Base-by-base conservation (phyloP, 1,284 basidiomycete species). In the Puccinia horiana region DNA sequence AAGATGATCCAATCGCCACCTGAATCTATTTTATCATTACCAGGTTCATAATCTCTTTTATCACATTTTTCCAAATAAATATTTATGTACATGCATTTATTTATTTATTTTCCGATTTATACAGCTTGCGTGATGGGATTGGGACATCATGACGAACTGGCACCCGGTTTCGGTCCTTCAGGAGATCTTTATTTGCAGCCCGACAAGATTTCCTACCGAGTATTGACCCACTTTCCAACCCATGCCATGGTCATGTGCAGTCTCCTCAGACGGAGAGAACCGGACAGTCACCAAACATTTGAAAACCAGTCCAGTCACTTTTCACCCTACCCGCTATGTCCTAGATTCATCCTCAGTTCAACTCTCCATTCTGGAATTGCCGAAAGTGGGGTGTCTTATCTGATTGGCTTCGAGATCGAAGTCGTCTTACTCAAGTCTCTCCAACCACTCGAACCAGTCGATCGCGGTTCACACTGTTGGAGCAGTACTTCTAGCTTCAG, bases 151-250 rank as follows among this genome's bases (percentile, higher is more conserved):
- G 70, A 81, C 44, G 78, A 81, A 47, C 26, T 81, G 20, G 67
- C 78, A 1, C 78, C 78, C 44, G 78, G 78, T 14, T 81, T 81
- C 47, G 70, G 69, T 44, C 56, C 78, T 26, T 37, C 69, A 35
- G 78, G 78, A 54, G 78, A 81, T 74, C 78, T 81, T n/a, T 81
- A 81, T 47, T 37, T 81, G 40, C 78, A 81, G 35, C 78, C 78
- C 52, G 78, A 81, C 69, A 81, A 81, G 69, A 81, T 81, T 65
- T 81, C 78, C 26, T 81, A 73, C 35, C 67, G 78, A 29, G n/a
- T 61, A 47, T 56, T 81, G 23, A 81, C 54, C 32, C 65, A 74
- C 42, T 54, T 58, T 40, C 70, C 78, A 5, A 58, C 35, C 1
- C 78, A 81, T 49, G 78, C 78, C 16, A 81, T 81, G 78, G 78